These are phyloP conservation scores for Thamnidium elegans DNA, from an alignment of 192 early-diverging fungal species.

Conservation along the genomic window DNA sequence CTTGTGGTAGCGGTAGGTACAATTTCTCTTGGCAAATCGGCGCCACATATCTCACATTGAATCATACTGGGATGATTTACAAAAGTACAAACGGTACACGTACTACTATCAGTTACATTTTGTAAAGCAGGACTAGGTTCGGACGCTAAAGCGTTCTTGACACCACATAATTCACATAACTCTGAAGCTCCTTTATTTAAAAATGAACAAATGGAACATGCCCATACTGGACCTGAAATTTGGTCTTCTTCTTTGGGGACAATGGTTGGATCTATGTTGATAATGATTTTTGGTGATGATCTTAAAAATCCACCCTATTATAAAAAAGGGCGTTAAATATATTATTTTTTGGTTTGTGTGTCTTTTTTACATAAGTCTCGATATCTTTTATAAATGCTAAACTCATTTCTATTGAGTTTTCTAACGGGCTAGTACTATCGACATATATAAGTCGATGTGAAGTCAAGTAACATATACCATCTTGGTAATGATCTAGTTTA, in stretches of 20 bases:
- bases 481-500: slow-evolving; percentile 62
- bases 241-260: not conserved
- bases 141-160: slow-evolving; percentile 22
- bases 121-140: not conserved
- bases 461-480: slow-evolving; percentile 75
- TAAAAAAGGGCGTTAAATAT: not conserved
- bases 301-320: slow-evolving; percentile 50
- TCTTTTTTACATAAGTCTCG: slow-evolving; percentile 44
- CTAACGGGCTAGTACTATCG: slow-evolving; percentile 53
- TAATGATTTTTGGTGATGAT: slow-evolving; percentile 65
- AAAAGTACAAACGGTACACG: slow-evolving; percentile 84
- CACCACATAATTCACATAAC: slow-evolving; percentile 62
- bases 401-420: slow-evolving; percentile 54
- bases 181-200: slow-evolving; percentile 35
- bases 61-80: slow-evolving; percentile 79
- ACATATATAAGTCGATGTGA: slow-evolving; percentile 79
- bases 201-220: slow-evolving; percentile 53
- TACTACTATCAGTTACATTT: slow-evolving; percentile 2
- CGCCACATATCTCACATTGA: slow-evolving; percentile 83
- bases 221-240: slow-evolving; percentile 36
- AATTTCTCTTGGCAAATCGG: slow-evolving; percentile 47
- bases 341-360: not conserved
- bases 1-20: slow-evolving; percentile 25
- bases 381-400: slow-evolving; percentile 44
- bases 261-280: slow-evolving; percentile 34